Conservation (phyloP, 2,329 filamentous ascomycete genomes). For the Venturia pyrina region DNA sequence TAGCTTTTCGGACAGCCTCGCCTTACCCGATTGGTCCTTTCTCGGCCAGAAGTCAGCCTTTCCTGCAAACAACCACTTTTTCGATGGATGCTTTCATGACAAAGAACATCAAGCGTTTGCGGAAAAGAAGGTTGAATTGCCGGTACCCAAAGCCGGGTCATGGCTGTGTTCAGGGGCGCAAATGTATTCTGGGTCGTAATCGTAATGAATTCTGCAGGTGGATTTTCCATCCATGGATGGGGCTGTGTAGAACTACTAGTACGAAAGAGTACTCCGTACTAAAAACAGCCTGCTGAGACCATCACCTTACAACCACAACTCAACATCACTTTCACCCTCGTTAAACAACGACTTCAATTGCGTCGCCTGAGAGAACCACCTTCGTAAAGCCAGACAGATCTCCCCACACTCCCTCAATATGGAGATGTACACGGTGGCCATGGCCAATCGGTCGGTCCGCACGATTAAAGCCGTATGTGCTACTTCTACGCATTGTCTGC, state of each 20-base stretch:
- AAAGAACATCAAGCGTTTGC: no score
- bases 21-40: not conserved
- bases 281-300: not conserved
- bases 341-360: not conserved
- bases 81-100: not conserved
- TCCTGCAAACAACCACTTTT: not conserved
- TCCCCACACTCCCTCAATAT: not conserved
- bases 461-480: constrained; percentile 70
- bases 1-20: not conserved
- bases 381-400: not conserved
- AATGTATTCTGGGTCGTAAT: not conserved
- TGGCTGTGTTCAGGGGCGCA: not conserved
- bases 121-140: not conserved
- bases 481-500: constrained; percentile 8
- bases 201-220: not conserved
- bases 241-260: not conserved
- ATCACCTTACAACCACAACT: not conserved
- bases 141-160: not conserved
- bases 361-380: not conserved
- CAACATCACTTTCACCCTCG: not conserved
- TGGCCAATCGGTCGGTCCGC: constrained; percentile 76
- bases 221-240: no score
- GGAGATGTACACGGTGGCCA: constrained; percentile 42
- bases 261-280: no score
- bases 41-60: not conserved